A percentile compares a stretch with the other conserved stretches of the same genome.
Evolutionary conservation across 345 rosid genomes (phyloP).

Genomic region (Salix caprea): DNA sequence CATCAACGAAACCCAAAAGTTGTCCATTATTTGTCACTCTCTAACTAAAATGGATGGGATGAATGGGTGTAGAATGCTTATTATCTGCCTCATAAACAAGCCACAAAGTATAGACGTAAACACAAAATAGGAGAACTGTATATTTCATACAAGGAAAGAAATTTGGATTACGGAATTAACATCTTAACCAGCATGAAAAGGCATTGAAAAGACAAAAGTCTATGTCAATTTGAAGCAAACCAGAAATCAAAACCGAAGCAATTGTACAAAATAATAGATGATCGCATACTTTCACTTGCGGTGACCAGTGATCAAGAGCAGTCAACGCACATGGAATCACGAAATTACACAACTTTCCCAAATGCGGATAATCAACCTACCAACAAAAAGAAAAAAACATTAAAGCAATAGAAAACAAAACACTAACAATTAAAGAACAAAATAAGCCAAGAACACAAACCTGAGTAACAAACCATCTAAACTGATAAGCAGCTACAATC

Average conservation of each 20-base stretch:
- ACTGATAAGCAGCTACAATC: slow-evolving; percentile 64
- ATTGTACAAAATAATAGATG: neutral
- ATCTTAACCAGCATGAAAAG: neutral
- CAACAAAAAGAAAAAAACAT: neutral
- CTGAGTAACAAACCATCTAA: slow-evolving; percentile 84
- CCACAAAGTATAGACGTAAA: neutral
- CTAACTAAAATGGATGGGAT: neutral
- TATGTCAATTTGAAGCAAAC: neutral
- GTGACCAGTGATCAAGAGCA: slow-evolving; percentile 90
- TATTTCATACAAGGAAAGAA: neutral
- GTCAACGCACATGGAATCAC: slow-evolving; percentile 88
- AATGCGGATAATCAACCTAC: slow-evolving; percentile 52
- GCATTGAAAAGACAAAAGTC: neutral
- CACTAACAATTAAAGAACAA: neutral
- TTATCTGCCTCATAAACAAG: neutral
- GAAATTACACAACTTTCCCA: slow-evolving; percentile 61
- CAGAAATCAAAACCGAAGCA: neutral
- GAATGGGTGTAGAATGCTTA: neutral
- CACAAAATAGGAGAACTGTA: neutral
- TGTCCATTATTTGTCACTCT: neutral
- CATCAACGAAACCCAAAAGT: no score
- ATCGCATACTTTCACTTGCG: slow-evolving; percentile 70
- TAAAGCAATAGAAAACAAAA: neutral
- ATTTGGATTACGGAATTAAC: neutral
- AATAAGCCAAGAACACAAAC: slow-evolving; percentile 24